Percentiles rank a stretch among this genome's conserved stretches.
Evolutionary conservation across 2,329 filamentous ascomycete genomes (phyloP).

Genomic region (Hymenoscyphus albidus): DNA sequence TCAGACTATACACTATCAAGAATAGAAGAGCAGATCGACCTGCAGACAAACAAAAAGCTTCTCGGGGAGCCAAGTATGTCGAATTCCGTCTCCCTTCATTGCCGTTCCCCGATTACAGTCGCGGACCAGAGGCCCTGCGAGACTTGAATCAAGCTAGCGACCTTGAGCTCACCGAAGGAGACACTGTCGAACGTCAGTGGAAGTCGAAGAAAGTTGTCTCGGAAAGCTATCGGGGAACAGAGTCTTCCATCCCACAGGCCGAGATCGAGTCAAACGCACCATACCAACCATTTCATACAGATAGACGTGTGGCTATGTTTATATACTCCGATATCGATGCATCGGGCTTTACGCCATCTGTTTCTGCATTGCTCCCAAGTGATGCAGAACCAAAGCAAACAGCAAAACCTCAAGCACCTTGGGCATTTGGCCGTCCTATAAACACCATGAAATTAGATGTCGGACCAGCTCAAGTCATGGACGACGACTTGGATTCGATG

Average conservation of each 20-base stretch:
- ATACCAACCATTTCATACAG: constrained; percentile 94
- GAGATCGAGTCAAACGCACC: constrained; percentile 95
- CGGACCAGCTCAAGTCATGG: constrained; percentile 43
- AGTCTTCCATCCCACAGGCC: constrained; percentile 66
- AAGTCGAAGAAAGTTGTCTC: constrained; percentile 36
- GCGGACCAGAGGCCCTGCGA: constrained; percentile 54
- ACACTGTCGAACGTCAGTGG: constrained; percentile 34
- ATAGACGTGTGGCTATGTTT: constrained; percentile 75
- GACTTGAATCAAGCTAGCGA: constrained; percentile 47
- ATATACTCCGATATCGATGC: constrained; percentile 46
- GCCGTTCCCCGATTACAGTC: constrained; percentile 48
- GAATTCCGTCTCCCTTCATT: constrained; percentile 65
- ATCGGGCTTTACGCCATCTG: constrained; percentile 23
- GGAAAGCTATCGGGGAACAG: constrained; percentile 41
- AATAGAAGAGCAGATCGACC: constrained; percentile 49
- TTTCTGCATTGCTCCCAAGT: constrained; percentile 30
- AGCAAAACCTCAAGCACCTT: constrained; percentile 35
- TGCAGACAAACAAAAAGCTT: constrained; percentile 54
- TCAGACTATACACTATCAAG: constrained; percentile 55
- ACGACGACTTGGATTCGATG: constrained; percentile 48
- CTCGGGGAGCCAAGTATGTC: constrained; percentile 29
- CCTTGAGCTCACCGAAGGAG: constrained; percentile 30
- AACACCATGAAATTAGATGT: constrained; percentile 49
- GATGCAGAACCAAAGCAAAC: constrained; percentile 10
- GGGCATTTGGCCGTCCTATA: constrained; percentile 60